Percentiles rank a stretch among this genome's conserved stretches.
Conservation (phyloP, 164 flowering plant genomes). For the Sedum album region DNA sequence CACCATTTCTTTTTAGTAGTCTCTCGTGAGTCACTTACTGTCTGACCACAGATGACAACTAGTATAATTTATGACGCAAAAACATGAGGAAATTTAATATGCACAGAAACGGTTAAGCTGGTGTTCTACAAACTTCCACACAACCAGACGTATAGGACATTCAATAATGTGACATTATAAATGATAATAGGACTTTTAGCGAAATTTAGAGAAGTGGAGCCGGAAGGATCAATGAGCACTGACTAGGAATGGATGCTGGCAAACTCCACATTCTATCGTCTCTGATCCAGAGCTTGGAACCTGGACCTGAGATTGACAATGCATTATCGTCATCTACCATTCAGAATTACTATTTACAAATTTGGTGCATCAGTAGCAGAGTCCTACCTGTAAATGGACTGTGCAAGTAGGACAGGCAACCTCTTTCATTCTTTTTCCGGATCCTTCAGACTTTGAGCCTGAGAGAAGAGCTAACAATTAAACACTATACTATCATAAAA, state of each 20-base stretch:
- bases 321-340: not conserved
- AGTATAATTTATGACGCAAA: not conserved
- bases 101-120: not conserved
- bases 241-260: conserved; percentile 96
- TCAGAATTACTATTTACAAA: not conserved
- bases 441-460: not conserved
- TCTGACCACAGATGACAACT: not conserved
- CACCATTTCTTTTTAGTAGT: no score
- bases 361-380: not conserved
- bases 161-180: not conserved
- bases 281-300: conserved; percentile 88
- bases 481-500: not conserved
- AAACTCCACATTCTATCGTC: conserved; percentile 96
- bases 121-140: not conserved
- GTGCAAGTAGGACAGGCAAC: not conserved
- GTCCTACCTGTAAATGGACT: conserved; percentile 12
- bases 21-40: no score
- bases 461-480: conserved; percentile 19
- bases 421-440: not conserved
- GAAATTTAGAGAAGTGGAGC: not conserved
- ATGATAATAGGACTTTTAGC: not conserved
- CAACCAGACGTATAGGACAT: not conserved
- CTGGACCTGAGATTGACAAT: conserved; percentile 26
- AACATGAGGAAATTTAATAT: not conserved
- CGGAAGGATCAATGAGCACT: conserved; percentile 48